These are phyloP conservation scores for Hanseniaspora valbyensis DNA, from an alignment of 805 yeast genomes.

Conservation along the genomic window DNA sequence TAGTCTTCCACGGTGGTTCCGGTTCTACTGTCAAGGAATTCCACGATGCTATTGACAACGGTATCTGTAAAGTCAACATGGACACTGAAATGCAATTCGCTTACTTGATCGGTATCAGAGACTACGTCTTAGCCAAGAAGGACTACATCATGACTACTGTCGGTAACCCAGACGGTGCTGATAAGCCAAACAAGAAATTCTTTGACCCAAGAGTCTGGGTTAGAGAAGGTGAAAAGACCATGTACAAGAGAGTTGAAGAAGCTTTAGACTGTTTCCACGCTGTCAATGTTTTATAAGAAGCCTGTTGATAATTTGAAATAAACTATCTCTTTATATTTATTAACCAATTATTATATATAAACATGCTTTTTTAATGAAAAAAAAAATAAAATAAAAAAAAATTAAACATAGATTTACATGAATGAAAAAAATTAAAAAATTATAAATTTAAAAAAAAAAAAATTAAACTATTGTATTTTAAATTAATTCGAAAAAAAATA, in stretches of 20 bases:
- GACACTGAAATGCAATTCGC: slow-evolving; percentile 99
- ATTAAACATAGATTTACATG: too few species aligned
- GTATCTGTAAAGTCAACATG: slow-evolving; percentile 97
- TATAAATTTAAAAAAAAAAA: too few species aligned
- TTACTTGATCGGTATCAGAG: slow-evolving; percentile 93
- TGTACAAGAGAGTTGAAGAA: slow-evolving; percentile 72
- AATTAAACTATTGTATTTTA: too few species aligned
- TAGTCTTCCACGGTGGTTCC: slow-evolving; percentile 99
- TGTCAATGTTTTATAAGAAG: slow-evolving; percentile 13
- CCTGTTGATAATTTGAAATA: not conserved
- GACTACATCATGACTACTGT: slow-evolving; percentile 81
- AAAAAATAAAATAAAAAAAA: not conserved
- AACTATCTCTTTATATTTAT: not conserved
- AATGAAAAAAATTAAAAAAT: too few species aligned
- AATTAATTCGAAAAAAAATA: too few species aligned
- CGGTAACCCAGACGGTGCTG: slow-evolving; percentile 99
- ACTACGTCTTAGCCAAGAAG: slow-evolving; percentile 90
- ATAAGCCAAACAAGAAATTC: slow-evolving; percentile 99
- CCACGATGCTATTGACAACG: slow-evolving; percentile 78
- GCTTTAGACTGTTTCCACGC: slow-evolving; percentile 84
- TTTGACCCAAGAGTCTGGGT: slow-evolving; percentile 99
- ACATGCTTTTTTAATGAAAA: slow-evolving; percentile 4
- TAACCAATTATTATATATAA: not conserved
- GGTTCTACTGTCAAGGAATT: slow-evolving; percentile 91
- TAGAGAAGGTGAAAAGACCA: slow-evolving; percentile 99